Conservation (phyloP, 192 early-diverging fungal species). For the Allomyces javanicus region DNA sequence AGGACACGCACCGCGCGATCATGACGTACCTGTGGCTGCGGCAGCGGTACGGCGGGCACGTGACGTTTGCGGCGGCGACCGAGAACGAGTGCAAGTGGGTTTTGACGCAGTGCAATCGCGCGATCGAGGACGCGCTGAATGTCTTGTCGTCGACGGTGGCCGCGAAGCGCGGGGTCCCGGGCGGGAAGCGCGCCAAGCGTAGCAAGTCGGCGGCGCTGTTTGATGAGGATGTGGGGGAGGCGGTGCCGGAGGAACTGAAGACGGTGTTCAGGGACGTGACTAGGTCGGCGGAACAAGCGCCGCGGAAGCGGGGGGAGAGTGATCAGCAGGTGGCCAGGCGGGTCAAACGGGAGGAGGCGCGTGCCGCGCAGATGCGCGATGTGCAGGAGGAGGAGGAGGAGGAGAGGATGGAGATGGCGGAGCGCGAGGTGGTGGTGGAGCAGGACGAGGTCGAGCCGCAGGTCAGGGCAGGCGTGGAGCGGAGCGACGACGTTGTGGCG, state of each 20-base stretch:
- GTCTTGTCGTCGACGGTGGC: constrained; percentile 13
- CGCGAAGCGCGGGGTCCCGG: background rate
- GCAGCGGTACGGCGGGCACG: constrained; percentile 10
- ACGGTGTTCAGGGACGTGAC: too few relatives aligned
- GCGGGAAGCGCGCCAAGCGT: background rate
- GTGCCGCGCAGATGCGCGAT: too few relatives aligned
- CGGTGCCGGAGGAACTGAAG: constrained; percentile 16
- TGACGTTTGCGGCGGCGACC: background rate
- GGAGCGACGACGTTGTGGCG: background rate
- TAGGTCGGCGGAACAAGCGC: too few relatives aligned
- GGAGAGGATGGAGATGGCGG: too few relatives aligned
- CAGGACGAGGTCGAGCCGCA: constrained; percentile 22
- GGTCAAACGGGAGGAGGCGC: too few relatives aligned
- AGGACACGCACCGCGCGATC: constrained; percentile 52
- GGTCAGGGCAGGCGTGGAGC: constrained; percentile 13
- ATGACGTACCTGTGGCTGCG: constrained; percentile 79
- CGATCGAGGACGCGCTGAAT: constrained; percentile 36
- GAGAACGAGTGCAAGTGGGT: background rate
- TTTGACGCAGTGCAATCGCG: constrained; percentile 1
- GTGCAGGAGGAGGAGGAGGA: too few relatives aligned
- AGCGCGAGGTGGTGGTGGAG: constrained; percentile 6
- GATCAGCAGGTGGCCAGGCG: too few relatives aligned
- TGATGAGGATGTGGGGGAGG: constrained; percentile 13
- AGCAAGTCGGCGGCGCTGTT: background rate
- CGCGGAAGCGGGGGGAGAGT: too few relatives aligned